Evolutionary conservation across 2,329 filamentous ascomycete species (phyloP), one percentile per base, ranked within the genome.

Genomic region (Canariomyces notabilis): DNA sequence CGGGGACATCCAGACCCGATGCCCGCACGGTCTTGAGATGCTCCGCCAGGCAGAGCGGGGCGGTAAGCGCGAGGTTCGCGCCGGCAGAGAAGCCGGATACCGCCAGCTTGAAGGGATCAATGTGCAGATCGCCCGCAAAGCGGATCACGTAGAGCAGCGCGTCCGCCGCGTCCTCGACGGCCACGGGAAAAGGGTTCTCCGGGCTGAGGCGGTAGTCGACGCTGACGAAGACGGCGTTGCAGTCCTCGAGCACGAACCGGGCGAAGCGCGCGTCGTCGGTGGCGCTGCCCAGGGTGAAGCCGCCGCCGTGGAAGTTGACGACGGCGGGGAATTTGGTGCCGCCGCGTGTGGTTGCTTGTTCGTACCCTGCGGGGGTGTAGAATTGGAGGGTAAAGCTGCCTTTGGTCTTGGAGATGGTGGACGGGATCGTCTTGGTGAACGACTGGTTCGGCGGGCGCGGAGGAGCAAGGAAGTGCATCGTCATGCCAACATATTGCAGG

Each of bases 121-220:
- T 70, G 32, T 73, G 70, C 36, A 83, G 72, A 37, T 81, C 75
- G 21, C 68, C 66, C 0, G 79, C 77, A 44, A 80, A 71, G 2
- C 69, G 65, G 36, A 74, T 71, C 21, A 85, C 68, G 59, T 83
- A 82, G n/a, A 82, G 59, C 7, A 85, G 61, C 1, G 80, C 78
- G 50, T 84, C 81, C 21, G 79, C 76, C 35, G 78, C 77, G 59
- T 86, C 83, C 53, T 86, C 80, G 0, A 85, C 73, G 0, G 80
- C 75, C 0, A 75, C 76, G 1, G 82, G 82, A 58, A 83, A 85
- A 0, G 80, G 80, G 53, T 76, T 70, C 56, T 77, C 76, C 0
- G 83, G 83, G 0, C 82, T 80, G 2, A 85, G 72, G n/a, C 83
- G 75, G 59, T 87, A 86, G 56, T 83, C 80, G 54, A 84, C 79